A percentile compares a stretch with the other conserved stretches of the same genome.
phyloP scores from a whole-genome alignment of 371 early-diverging fungal genomes.

The Mucor irregularis region DNA sequence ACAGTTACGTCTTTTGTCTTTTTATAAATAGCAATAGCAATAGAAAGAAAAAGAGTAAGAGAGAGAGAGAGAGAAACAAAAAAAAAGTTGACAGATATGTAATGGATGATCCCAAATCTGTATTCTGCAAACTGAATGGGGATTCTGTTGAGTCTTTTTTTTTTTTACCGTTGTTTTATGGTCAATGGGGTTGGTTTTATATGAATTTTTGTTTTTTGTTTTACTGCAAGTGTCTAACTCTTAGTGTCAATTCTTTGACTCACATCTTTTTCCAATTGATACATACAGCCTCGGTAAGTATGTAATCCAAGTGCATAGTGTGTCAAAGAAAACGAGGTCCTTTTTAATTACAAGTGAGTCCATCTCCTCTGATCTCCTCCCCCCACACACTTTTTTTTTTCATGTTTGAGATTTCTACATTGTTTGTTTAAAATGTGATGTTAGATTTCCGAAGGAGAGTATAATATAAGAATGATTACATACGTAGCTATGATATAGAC shows the following conservation, averaged over 20 bases:
- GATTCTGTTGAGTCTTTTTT: background rate
- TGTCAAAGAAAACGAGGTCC: too few relatives aligned
- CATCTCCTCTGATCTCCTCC: too few relatives aligned
- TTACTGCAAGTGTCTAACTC: background rate
- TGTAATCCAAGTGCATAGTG: too few relatives aligned
- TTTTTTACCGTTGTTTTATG: slow-evolving; percentile 17
- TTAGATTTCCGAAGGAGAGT: slow-evolving; percentile 14
- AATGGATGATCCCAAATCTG: too few relatives aligned
- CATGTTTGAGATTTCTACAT: background rate
- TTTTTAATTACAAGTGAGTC: too few relatives aligned
- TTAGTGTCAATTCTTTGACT: background rate
- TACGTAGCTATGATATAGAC: too few relatives aligned
- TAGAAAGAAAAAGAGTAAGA: background rate
- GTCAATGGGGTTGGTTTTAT: slow-evolving; percentile 10
- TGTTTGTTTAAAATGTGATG: slow-evolving; percentile 9
- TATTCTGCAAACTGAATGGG: slow-evolving; percentile 7
- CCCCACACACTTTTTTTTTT: too few relatives aligned
- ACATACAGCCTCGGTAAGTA: background rate
- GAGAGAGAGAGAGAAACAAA: background rate
- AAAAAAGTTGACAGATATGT: too few relatives aligned
- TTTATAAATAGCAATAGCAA: background rate
- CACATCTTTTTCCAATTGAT: background rate
- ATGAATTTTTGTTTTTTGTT: slow-evolving; percentile 1
- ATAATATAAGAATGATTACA: too few relatives aligned
- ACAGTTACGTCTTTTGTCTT: too few relatives aligned